These are phyloP conservation scores for Rachicladosporium sp. DNA, from an alignment of 2,329 filamentous ascomycete species.

Conservation along the genomic window DNA sequence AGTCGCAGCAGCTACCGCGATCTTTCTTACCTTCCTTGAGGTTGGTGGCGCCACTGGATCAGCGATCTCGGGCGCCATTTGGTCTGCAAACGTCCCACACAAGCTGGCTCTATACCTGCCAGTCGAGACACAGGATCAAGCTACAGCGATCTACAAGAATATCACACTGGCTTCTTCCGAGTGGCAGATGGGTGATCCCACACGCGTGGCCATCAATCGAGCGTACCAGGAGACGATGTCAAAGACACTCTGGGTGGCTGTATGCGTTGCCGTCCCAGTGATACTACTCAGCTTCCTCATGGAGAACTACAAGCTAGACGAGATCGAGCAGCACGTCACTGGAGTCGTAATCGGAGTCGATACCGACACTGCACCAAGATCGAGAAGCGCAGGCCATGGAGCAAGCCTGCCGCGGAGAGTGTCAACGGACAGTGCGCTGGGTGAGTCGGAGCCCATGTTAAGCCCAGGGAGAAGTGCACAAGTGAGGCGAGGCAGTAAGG, in stretches of 20 bases:
- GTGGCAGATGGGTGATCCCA: conserved; percentile 45
- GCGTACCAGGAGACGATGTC: conserved; percentile 56
- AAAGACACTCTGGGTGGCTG: conserved; percentile 42
- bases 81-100: conserved; percentile 34
- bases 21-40: conserved; percentile 44
- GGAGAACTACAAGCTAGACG: conserved; percentile 46
- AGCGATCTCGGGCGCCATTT: conserved; percentile 42
- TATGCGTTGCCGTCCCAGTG: conserved; percentile 44
- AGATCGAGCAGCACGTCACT: conserved; percentile 31
- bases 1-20: conserved; percentile 43
- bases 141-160: conserved; percentile 39
- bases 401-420: too few species aligned
- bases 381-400: too few species aligned
- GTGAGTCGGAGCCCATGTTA: too few species aligned
- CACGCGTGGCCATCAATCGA: conserved; percentile 47
- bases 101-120: conserved; percentile 44
- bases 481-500: too few species aligned
- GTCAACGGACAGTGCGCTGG: too few species aligned
- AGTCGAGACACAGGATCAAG: conserved; percentile 29
- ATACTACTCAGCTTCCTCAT: conserved; percentile 44
- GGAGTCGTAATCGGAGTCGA: conserved; percentile 29
- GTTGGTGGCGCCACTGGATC: conserved; percentile 43
- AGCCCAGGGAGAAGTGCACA: too few species aligned
- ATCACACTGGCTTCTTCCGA: conserved; percentile 37
- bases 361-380: background rate